Evolutionary conservation across 768 basidiomycete species (phyloP), one percentile per base, ranked within the genome.

Genomic region (Scleroderma citrinum): DNA sequence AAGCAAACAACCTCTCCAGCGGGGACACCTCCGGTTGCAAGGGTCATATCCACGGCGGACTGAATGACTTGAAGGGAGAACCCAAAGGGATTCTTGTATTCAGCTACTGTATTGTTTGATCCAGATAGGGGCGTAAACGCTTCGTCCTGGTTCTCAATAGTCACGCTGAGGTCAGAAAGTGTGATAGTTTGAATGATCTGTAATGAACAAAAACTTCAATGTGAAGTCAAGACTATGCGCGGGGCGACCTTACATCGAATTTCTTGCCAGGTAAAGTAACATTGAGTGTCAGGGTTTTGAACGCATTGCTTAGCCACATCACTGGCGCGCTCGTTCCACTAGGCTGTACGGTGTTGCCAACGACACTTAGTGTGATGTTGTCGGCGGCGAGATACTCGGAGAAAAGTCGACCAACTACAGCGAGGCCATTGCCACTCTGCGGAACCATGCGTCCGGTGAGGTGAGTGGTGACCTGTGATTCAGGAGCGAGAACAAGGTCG

Each of bases 81-180:
- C 3, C 85, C 85, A 60, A 87, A 87, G 1, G 86, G 85, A 64
- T 87, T 88, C 63, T 76, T 78, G 62, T 83, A 85, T 53, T 72
- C 66, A 14, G 80, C 82, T 3, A 80, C 47, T 0, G 80, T 81
- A 44, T 70, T 64, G 35, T 74, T 65, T 4, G 82, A 85, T 53
- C 78, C 76, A 0, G 83, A 68, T n/a, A 75, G 68, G 0, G 85
- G 83, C 1, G 77, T 75, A 55, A 78, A 85, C 0, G 78, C 71
- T 60, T 87, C 71, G 45, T 72, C 71, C 34, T 71, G 70, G 7
- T 70, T 72, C 23, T 74, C 61, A 64, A 87, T 73, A 7, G 68
- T 73, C 31, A 87, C 61, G 23, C 69, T 70, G 32, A 87, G 67
- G 58, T 86, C 83, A 16, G 71, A 69, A 34, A 87, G 62, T 20